Conservation (phyloP, 208 protist genomes). For the Strigomonas galati region DNA sequence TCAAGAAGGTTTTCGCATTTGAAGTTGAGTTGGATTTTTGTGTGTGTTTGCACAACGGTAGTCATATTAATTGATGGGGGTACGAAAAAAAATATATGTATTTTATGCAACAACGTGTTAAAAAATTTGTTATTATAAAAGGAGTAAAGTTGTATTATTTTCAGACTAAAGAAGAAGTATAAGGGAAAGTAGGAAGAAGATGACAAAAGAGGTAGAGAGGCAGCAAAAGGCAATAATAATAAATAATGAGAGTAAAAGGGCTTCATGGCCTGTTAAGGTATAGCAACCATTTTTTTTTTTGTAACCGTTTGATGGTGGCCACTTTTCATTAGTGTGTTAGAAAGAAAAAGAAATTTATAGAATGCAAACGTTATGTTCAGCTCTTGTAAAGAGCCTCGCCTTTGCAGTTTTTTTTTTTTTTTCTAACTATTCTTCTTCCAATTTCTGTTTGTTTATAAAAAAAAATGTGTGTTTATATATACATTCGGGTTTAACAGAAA, state of each 20-base stretch:
- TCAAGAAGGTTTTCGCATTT: conserved; percentile 24
- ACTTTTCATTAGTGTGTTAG: not conserved
- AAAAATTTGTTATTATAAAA: too few relatives aligned
- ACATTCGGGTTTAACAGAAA: too few relatives aligned
- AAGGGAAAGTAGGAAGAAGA: not conserved
- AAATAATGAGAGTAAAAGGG: not conserved
- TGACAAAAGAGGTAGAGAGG: too few relatives aligned
- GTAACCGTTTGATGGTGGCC: too few relatives aligned
- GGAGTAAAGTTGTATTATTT: not conserved
- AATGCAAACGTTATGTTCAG: not conserved
- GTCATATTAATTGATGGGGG: too few relatives aligned
- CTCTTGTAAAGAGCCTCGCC: not conserved
- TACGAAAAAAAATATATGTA: too few relatives aligned
- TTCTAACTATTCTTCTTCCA: too few relatives aligned
- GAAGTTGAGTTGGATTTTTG: conserved; percentile 33
- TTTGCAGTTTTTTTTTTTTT: not conserved
- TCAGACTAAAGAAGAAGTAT: not conserved
- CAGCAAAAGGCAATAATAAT: not conserved
- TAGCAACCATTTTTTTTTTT: not conserved
- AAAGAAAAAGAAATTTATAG: not conserved
- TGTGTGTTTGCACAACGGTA: conserved; percentile 6
- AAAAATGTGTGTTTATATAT: too few relatives aligned
- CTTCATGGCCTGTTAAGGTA: not conserved
- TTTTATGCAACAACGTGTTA: too few relatives aligned
- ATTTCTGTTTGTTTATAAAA: too few relatives aligned